Evolutionary conservation across 257 asterid genomes (phyloP).

Genomic region (Nicotiana tomentosiformis): DNA sequence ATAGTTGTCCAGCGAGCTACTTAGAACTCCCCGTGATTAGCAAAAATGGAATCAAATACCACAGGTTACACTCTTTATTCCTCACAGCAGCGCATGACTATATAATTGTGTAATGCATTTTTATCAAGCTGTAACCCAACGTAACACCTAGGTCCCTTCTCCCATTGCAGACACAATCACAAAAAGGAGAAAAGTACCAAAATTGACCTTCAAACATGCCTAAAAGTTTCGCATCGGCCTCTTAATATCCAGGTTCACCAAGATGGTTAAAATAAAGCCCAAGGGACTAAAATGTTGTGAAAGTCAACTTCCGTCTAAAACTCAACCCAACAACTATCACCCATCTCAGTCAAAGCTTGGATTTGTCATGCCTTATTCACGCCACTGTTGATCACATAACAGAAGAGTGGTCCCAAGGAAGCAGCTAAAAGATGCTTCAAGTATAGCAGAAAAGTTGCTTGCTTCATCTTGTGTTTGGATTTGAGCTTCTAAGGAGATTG

Average conservation of each 20-base stretch:
- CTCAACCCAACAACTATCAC: not conserved
- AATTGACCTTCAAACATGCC: not conserved
- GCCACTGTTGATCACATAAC: not conserved
- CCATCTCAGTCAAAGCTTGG: not conserved
- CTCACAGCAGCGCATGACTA: not conserved
- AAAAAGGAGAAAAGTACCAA: not conserved
- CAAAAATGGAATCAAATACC: not conserved
- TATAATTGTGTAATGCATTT: not conserved
- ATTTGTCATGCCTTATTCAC: not conserved
- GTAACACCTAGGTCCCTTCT: not conserved
- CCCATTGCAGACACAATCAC: not conserved
- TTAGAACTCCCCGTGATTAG: not conserved
- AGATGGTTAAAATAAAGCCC: not conserved
- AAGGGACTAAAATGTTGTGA: not conserved
- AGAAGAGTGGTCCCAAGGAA: not conserved
- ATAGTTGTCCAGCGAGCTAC: not conserved
- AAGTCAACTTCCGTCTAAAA: not conserved
- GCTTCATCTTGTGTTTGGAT: not conserved
- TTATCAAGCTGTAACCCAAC: not conserved
- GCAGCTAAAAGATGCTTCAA: constrained; percentile 1
- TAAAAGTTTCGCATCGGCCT: not conserved
- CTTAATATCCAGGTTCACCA: not conserved
- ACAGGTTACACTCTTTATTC: not conserved
- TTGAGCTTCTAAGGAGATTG: not conserved
- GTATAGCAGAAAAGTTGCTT: not conserved